Evolutionary conservation across 805 yeast species (phyloP).

Genomic region (Cyberlindnera sargentensis): DNA sequence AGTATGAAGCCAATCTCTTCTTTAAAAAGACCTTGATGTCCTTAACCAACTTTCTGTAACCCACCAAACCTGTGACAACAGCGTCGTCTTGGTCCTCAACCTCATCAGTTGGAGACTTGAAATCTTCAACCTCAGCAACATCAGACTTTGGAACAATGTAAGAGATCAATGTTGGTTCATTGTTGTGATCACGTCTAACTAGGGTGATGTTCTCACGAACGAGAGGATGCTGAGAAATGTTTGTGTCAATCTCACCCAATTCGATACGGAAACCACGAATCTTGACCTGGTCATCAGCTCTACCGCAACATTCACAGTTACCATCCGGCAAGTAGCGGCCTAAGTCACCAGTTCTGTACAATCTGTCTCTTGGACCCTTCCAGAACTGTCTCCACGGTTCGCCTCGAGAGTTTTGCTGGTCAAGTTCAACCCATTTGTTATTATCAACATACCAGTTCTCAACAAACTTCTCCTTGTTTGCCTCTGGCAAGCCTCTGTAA

Average conservation of each 20-base stretch:
- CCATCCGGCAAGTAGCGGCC: conserved; percentile 98
- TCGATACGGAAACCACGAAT: conserved; percentile 98
- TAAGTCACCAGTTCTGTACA: conserved; percentile 95
- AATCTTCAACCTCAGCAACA: conserved; percentile 37
- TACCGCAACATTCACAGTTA: conserved; percentile 95
- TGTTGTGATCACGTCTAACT: conserved; percentile 86
- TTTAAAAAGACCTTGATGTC: conserved; percentile 78
- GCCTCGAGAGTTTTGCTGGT: conserved; percentile 36
- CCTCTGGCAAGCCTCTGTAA: conserved; percentile 83
- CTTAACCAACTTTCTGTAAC: conserved; percentile 68
- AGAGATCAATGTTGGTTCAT: conserved; percentile 86
- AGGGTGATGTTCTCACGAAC: conserved; percentile 91
- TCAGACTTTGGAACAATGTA: conserved; percentile 81
- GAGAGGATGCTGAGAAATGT: conserved; percentile 84
- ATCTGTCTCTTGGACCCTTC: conserved; percentile 92
- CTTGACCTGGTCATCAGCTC: conserved; percentile 98
- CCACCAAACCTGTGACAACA: conserved; percentile 71
- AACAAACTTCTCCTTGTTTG: conserved; percentile 82
- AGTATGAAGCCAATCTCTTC: conserved; percentile 85
- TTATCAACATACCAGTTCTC: conserved; percentile 84
- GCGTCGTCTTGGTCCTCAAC: conserved; percentile 45
- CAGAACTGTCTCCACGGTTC: conserved; percentile 70
- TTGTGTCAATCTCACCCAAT: conserved; percentile 96
- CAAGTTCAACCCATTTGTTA: conserved; percentile 53
- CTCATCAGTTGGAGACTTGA: conserved; percentile 36